A percentile compares a stretch with the other conserved stretches of the same genome.
Evolutionary conservation across 1,284 basidiomycete genomes (phyloP).

Genomic region (Fomitopsis pinicola): DNA sequence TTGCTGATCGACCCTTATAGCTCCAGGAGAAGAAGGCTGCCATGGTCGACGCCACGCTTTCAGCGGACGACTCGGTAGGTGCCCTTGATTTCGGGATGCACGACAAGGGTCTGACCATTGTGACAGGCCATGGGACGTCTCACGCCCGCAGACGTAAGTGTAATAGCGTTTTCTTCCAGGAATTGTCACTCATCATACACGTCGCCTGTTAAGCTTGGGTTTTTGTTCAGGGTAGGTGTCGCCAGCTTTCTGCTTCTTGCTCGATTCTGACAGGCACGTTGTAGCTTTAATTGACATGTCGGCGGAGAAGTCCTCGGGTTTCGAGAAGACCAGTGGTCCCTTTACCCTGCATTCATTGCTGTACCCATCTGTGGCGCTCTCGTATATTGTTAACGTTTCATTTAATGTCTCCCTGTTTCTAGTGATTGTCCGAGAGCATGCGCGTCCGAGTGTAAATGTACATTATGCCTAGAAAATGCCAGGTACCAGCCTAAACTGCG

Average conservation of each 20-base stretch:
- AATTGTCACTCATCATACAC: conserved; percentile 1
- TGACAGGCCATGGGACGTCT: conserved; percentile 81
- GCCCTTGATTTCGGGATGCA: neutral
- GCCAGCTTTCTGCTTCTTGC: neutral
- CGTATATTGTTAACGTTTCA: neutral
- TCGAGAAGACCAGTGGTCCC: neutral
- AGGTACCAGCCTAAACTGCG: conserved; percentile 7
- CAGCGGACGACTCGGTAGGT: conserved; percentile 68
- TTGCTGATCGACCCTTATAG: conserved; percentile 34
- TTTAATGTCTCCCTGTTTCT: neutral
- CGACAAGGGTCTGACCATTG: conserved; percentile 22
- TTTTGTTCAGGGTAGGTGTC: conserved; percentile 65
- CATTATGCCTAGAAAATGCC: conserved; percentile 6
- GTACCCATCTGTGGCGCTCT: neutral
- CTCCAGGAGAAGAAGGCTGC: conserved; percentile 93
- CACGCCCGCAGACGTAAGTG: conserved; percentile 83
- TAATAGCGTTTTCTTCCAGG: neutral
- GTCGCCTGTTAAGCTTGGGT: conserved; percentile 48
- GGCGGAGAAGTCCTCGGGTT: no score
- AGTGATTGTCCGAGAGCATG: neutral
- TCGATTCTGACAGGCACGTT: neutral
- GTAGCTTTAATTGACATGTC: neutral
- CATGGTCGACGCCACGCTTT: conserved; percentile 79
- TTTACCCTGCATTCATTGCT: neutral
- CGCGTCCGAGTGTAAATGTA: neutral